A percentile compares a stretch with the other conserved stretches of the same genome.
Conservation (phyloP, 1,284 basidiomycete genomes). For the Sanghuangporus weigelae region DNA sequence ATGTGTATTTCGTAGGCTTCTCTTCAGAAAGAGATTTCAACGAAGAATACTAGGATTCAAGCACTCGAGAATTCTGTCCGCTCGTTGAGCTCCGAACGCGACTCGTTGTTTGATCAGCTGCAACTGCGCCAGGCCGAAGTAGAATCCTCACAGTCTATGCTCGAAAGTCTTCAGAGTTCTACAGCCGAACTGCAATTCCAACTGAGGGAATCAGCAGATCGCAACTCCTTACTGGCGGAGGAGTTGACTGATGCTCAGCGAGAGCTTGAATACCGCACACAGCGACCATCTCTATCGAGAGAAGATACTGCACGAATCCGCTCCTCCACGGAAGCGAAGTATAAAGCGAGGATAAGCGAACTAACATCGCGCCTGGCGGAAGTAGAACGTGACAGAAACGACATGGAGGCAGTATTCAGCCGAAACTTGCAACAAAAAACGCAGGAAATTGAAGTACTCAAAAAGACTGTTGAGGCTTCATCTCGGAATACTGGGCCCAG, state of each 20-base stretch:
- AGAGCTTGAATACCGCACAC: constrained; percentile 45
- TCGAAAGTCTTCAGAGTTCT: constrained; percentile 70
- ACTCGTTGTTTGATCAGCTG: constrained; percentile 74
- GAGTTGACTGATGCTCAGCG: constrained; percentile 62
- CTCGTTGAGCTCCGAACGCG: constrained; percentile 67
- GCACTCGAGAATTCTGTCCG: constrained; percentile 67
- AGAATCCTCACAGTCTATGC: constrained; percentile 72
- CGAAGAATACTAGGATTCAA: constrained; percentile 58
- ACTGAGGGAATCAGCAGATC: constrained; percentile 73
- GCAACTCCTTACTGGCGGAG: constrained; percentile 63
- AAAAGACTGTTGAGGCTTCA: constrained; percentile 50
- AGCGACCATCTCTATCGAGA: constrained; percentile 45
- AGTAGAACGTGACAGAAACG: constrained; percentile 69
- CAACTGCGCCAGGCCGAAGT: constrained; percentile 84
- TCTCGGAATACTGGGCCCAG: constrained; percentile 53
- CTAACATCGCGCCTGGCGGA: constrained; percentile 51
- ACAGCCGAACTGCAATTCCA: constrained; percentile 84
- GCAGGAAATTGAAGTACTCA: constrained; percentile 72
- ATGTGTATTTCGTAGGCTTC: constrained; percentile 43
- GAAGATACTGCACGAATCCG: constrained; percentile 74
- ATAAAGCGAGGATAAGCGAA: constrained; percentile 70
- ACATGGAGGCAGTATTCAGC: constrained; percentile 83
- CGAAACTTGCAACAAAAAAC: constrained; percentile 70
- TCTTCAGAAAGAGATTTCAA: constrained; percentile 62
- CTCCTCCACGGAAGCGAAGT: constrained; percentile 70